Evolutionary conservation across 169 alveolate genomes (phyloP).

Genomic region (Plasmodium cynomolgi): DNA sequence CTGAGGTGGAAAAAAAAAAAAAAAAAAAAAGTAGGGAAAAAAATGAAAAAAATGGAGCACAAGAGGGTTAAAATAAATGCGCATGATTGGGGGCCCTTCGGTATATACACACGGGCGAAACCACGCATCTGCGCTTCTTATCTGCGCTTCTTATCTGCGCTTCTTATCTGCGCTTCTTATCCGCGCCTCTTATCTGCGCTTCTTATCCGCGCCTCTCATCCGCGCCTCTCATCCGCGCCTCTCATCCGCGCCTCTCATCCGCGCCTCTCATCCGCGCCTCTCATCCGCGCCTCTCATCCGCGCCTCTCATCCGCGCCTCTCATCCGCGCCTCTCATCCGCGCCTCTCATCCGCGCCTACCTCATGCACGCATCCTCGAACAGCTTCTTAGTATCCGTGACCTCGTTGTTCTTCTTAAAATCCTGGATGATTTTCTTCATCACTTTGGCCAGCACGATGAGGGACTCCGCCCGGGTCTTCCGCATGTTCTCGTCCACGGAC

Average conservation of each 20-base stretch:
- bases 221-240: constrained; percentile 3
- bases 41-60: neutral
- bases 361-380: constrained; percentile 69
- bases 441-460: constrained; percentile 87
- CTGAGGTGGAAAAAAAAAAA: constrained; percentile 29
- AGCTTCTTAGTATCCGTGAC: constrained; percentile 65
- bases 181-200: too few species aligned
- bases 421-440: constrained; percentile 81
- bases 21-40: neutral
- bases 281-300: neutral
- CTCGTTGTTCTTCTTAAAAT: constrained; percentile 49
- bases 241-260: constrained; percentile 41
- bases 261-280: neutral
- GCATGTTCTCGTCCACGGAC: constrained; percentile 87
- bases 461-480: constrained; percentile 91
- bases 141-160: neutral
- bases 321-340: neutral
- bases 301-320: neutral
- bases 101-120: neutral
- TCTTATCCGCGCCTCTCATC: constrained; percentile 4
- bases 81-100: neutral
- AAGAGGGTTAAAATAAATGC: neutral
- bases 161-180: neutral
- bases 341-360: neutral
- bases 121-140: neutral